Base-by-base conservation (phyloP, 2,329 filamentous ascomycete species). In the Trichoderma aggressivum region DNA sequence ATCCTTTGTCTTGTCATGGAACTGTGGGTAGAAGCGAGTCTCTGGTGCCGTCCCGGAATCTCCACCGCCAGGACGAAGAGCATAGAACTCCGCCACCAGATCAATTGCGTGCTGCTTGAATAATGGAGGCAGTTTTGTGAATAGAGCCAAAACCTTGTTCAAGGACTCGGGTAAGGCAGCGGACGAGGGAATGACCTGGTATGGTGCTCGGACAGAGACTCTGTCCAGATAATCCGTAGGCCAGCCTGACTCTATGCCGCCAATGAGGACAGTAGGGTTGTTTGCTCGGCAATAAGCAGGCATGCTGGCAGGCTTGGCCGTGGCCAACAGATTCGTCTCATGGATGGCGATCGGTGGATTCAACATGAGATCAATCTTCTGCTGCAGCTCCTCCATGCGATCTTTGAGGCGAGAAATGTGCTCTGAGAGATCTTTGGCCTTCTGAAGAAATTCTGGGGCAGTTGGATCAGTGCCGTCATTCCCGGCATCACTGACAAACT, bases 401-500 rank as follows among this genome's bases (percentile, higher is more conserved):
- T 12, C n/a, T 21, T 50, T 21, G n/a, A 50, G 43, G 43, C 43
- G 43, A 21, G 43, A 50, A 21, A 50, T 50, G 5, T 50, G 43
- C 10, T 50, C 43, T 21, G 43, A 50, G 21, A 50, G 43, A 50
- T 50, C 43, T 7, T 21, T 21, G n/a, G 43, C n/a, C n/a, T 50
- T 50, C 21, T 50, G 18, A 21, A 50, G n/a, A n/a, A 50, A 50
- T n/a, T n/a, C 43, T 8, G 18, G 43, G 43, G 43, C 43, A n/a
- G 43, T 50, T 8, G 43, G 43, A 50, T 50, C 43, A 50, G 18
- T 50, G 1, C 43, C 43, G 1, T 50, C 43, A 21, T 50, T 50
- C 8, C 43, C 43, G 1, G 43, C 43, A 50, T 50, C 43, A 1
- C 43, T 50, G 43, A 50, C 43, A 50, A 77, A 82, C 63, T 81